Base-by-base conservation (phyloP, 495 filamentous ascomycete genomes). In the Penicillium argentinense region DNA sequence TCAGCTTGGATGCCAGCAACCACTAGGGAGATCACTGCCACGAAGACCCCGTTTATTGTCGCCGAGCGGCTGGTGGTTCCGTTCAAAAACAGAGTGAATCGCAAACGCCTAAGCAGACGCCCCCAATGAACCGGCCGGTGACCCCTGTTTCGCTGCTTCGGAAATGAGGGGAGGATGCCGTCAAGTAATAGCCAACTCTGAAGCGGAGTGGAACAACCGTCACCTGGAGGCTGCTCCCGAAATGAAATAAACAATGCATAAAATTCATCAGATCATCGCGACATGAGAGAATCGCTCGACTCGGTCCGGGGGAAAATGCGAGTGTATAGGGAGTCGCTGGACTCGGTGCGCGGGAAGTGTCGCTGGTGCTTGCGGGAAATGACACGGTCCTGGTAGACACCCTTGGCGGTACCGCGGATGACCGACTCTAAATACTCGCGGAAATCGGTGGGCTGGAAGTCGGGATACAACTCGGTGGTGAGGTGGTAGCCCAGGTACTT, bases 401-500 rank as follows among this genome's bases (percentile, higher is more conserved):
- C 71, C 63, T 67, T 71, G 29, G 69, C 72, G 9, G 64, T 64
- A 16, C 72, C 72, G 14, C 57, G 39, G 18, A 72, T 59, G 6
- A 75, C 65, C 1, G 60, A 53, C 54, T 67, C 61, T 7, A 74
- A 66, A 47, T 73, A 75, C 37, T 70, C 65, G 45, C 60, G 57
- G 57, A 77, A 70, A 16, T 68, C 61, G 23, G 57, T 72, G 5
- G 68, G 63, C 12, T 56, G 38, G 41, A 78, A 71, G 14, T 77
- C 78, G 13, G 79, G 80, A 56, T 82, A 83, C 36, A 83, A 54
- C 37, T 82, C 78, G 49, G 74, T 73, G 16, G 72, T 69, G 42
- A 73, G 67, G 32, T 82, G 39, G 55, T 82, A 84, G 6, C 81
- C 80, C 7, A 85, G 66, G 53, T 83, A 82, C 45, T 71, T 72